These are phyloP conservation scores for Yamadazyma triangularis DNA, from an alignment of 1,139 yeast genomes.

Conservation along the genomic window DNA sequence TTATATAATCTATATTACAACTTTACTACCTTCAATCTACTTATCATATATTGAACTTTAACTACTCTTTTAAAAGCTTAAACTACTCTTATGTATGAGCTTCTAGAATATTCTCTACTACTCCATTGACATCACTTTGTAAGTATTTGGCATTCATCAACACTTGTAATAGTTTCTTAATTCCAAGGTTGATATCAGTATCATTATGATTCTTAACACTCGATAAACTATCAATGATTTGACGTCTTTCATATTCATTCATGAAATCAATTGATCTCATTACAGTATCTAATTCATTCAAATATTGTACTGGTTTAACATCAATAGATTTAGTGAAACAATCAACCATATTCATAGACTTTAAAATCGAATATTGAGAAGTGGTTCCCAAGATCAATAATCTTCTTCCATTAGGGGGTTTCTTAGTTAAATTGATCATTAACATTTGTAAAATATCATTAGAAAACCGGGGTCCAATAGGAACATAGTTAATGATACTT, in stretches of 20 bases:
- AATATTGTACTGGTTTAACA: constrained; percentile 65
- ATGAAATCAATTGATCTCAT: constrained; percentile 67
- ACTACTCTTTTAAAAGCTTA: constrained; percentile 1
- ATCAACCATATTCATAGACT: constrained; percentile 78
- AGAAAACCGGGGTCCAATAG: constrained; percentile 95
- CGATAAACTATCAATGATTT: constrained; percentile 49
- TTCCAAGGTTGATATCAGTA: constrained; percentile 64
- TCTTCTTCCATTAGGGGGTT: constrained; percentile 88
- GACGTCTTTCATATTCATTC: constrained; percentile 46
- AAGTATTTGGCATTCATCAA: constrained; percentile 79
- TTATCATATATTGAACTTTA: too few species aligned
- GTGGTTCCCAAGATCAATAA: constrained; percentile 87
- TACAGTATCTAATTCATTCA: constrained; percentile 67
- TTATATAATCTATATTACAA: too few species aligned
- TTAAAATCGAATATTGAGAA: constrained; percentile 73
- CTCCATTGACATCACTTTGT: constrained; percentile 58
- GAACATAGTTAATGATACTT: constrained; percentile 89
- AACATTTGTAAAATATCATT: constrained; percentile 82
- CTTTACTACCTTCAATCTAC: too few species aligned
- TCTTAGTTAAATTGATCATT: constrained; percentile 73
- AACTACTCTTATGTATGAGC: constrained; percentile 27
- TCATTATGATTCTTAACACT: constrained; percentile 26
- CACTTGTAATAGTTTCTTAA: constrained; percentile 77
- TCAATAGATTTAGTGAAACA: constrained; percentile 82
- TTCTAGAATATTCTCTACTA: constrained; percentile 46